Evolutionary conservation across 2,329 filamentous ascomycete species (phyloP).

Genomic region (Ceratocystis destructans): DNA sequence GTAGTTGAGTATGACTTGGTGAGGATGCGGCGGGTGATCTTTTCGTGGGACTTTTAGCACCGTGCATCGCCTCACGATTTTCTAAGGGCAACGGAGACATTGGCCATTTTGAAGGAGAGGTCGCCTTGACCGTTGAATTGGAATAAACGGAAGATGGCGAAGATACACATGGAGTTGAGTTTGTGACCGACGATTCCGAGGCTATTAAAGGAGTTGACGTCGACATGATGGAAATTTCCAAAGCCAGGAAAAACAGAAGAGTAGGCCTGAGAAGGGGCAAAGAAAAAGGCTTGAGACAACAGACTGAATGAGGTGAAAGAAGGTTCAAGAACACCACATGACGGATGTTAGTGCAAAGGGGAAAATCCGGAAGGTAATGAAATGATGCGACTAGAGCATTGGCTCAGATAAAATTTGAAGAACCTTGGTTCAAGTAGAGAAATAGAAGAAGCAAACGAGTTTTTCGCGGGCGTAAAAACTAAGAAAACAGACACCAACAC

Average conservation of each 20-base stretch:
- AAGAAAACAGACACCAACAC: background rate
- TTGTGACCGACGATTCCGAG: constrained; percentile 5
- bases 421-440: background rate
- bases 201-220: constrained; percentile 5
- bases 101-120: constrained; percentile 11
- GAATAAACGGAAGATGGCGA: constrained; percentile 17
- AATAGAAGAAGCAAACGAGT: background rate
- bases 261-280: background rate
- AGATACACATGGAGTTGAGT: constrained; percentile 13
- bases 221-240: constrained; percentile 10
- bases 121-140: constrained; percentile 16
- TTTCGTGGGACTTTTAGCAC: constrained; percentile 1
- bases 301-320: background rate
- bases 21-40: background rate
- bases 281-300: background rate
- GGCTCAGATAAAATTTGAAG: background rate
- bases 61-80: background rate
- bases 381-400: background rate
- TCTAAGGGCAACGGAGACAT: background rate
- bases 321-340: constrained; percentile 1
- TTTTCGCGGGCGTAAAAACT: background rate
- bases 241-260: background rate
- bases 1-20: background rate
- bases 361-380: background rate
- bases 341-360: background rate